Conservation (phyloP, 1,284 basidiomycete species). For the Sporisorium scitamineum region DNA sequence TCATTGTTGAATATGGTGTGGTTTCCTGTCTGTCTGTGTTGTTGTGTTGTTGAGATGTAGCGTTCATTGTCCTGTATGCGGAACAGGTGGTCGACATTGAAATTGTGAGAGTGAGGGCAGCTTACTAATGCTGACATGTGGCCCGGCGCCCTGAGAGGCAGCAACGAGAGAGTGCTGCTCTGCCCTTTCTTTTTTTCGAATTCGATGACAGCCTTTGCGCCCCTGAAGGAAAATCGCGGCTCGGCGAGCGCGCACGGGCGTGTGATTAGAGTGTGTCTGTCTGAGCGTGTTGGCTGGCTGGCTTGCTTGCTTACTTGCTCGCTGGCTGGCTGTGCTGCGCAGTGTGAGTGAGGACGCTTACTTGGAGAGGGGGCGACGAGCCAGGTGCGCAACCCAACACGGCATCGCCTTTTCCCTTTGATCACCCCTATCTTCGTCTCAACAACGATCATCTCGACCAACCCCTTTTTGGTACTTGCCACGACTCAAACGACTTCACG, state of each 20-base stretch:
- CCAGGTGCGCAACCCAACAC: too few relatives aligned
- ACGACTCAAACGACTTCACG: background rate
- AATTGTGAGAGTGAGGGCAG: background rate
- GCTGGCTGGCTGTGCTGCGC: constrained; percentile 6
- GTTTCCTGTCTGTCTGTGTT: background rate
- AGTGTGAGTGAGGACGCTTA: background rate
- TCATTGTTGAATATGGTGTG: background rate
- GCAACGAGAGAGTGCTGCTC: background rate
- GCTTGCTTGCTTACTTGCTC: background rate
- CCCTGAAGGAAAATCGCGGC: constrained; percentile 4
- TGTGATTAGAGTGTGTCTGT: constrained; percentile 3
- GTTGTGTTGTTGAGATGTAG: background rate
- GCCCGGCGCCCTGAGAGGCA: background rate
- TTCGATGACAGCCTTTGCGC: constrained; percentile 1
- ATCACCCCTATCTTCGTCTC: constrained; percentile 27
- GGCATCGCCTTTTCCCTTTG: background rate
- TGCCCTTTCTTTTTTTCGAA: constrained; percentile 8
- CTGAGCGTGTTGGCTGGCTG: constrained; percentile 9
- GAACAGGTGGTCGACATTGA: background rate
- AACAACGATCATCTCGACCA: constrained; percentile 25
- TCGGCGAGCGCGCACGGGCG: constrained; percentile 8
- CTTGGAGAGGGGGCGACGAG: background rate
- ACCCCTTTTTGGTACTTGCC: background rate
- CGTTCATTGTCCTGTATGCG: background rate
- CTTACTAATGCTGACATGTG: constrained; percentile 7